Evolutionary conservation across 352 stramenopile species (phyloP).

Genomic region (Pythium biforme): DNA sequence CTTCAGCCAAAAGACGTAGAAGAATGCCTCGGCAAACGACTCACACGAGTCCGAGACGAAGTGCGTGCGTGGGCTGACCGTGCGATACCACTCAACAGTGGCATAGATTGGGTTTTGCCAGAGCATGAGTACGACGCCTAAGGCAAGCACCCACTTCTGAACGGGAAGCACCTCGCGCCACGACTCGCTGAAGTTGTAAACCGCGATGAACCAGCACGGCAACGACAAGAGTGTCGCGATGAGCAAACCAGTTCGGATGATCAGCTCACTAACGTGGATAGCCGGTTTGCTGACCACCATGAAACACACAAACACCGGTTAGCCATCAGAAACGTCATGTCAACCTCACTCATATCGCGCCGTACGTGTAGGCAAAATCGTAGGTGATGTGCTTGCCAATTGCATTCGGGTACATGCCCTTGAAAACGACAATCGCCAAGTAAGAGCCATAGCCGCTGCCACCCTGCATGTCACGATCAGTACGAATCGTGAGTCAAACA

Average conservation of each 20-base stretch:
- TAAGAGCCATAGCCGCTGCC: slow-evolving; percentile 66
- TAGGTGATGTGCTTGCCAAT: slow-evolving; percentile 70
- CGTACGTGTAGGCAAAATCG: slow-evolving; percentile 81
- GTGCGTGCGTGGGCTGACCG: slow-evolving; percentile 51
- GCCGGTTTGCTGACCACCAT: slow-evolving; percentile 49
- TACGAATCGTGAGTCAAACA: background rate
- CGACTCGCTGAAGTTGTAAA: slow-evolving; percentile 55
- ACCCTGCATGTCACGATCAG: slow-evolving; percentile 32
- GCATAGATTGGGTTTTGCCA: slow-evolving; percentile 84
- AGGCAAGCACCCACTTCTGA: slow-evolving; percentile 68
- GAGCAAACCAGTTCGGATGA: slow-evolving; percentile 60
- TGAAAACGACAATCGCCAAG: slow-evolving; percentile 55
- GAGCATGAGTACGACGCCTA: slow-evolving; percentile 71
- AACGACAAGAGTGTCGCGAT: slow-evolving; percentile 58
- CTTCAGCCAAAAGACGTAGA: slow-evolving; percentile 82
- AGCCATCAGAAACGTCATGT: background rate
- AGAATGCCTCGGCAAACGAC: slow-evolving; percentile 69
- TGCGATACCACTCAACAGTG: slow-evolving; percentile 53
- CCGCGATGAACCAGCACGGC: slow-evolving; percentile 68
- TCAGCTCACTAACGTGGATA: slow-evolving; percentile 66
- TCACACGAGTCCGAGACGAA: slow-evolving; percentile 70
- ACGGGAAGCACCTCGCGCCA: slow-evolving; percentile 58
- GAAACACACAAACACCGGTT: background rate
- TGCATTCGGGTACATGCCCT: slow-evolving; percentile 71
- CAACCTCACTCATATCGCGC: background rate